These are phyloP conservation scores for Colletotrichum viniferum DNA, from an alignment of 2,329 filamentous ascomycete genomes.

Conservation along the genomic window DNA sequence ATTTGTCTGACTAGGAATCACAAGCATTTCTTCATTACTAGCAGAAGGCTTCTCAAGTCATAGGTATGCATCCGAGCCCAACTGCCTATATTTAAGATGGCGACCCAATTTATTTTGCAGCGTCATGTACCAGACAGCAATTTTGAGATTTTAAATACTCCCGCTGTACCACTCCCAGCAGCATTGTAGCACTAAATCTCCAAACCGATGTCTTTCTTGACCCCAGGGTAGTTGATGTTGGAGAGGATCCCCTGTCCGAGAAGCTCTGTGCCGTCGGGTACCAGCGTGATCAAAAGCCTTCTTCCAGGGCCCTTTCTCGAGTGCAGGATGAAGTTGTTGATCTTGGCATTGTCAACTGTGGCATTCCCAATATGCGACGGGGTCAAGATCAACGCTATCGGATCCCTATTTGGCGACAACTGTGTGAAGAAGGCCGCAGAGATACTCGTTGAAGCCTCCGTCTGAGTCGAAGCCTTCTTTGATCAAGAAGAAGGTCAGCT, in stretches of 20 bases:
- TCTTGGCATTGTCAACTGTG: neutral
- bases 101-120: too few species aligned
- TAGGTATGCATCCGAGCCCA: too few species aligned
- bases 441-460: neutral
- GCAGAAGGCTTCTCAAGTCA: too few species aligned
- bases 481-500: neutral
- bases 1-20: accelerated
- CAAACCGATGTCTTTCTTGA: neutral
- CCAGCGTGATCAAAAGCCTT: too few species aligned
- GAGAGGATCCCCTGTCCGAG: neutral
- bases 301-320: neutral
- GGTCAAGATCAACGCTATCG: neutral
- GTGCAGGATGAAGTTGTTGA: neutral
- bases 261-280: neutral
- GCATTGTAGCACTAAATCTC: neutral
- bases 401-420: neutral
- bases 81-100: too few species aligned
- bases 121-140: too few species aligned
- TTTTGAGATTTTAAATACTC: too few species aligned
- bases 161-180: too few species aligned
- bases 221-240: neutral
- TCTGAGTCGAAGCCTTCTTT: neutral
- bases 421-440: neutral
- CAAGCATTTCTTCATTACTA: too few species aligned
- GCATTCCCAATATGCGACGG: neutral